Base-by-base conservation (phyloP, 2,329 filamentous ascomycete genomes). In the Trichoderma breve region DNA sequence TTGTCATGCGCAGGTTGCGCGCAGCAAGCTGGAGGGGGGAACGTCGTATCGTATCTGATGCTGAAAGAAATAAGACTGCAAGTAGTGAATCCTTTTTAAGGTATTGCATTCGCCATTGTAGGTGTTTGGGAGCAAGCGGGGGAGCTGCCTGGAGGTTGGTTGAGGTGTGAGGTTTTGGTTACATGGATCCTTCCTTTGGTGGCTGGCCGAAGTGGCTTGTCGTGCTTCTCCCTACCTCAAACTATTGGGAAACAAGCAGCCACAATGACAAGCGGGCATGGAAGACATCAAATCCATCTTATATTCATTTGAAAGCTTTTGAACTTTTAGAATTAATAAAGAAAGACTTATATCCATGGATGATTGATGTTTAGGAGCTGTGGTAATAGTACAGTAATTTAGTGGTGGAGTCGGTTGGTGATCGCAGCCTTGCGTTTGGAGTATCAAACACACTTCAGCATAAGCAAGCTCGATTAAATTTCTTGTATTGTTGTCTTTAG, bases 51-150 rank as follows among this genome's bases (percentile, higher is more conserved):
- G 55, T 34, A 2, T 58, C 18, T 21, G 28, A 32, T 58, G 4
- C 4, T 30, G 26, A 32, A 32, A 2, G 18, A 21, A 32, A 30
- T 11, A 5, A 11, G 3, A 2, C 21, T 11, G n/a, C 30, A 21
- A 24, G 3, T 12, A 57, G 3, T 34, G 21, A 36, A 58, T 36
- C 18, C 28, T 21, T 34, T 34, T 30, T 70, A 70, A 9, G 3
- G 67, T 43, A 70, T 30, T 15, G 39, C 67, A 11, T 51, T 26
- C 39, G 57, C 67, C 67, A 62, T 70, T 62, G 36, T 36, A 53
- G 39, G 36, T 32, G 51, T 4, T 58, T 9, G 9, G 65, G 43
- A 15, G 26, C 55, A 28, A 30, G 67, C 9, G 14, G 39, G 32
- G 57, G 15, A 53, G 15, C 34, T 3, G 24, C 34, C 51, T 30